Evolutionary conservation across 345 rosid genomes (phyloP), one percentile per base, ranked within the genome.

Genomic region (Gossypium raimondii): DNA sequence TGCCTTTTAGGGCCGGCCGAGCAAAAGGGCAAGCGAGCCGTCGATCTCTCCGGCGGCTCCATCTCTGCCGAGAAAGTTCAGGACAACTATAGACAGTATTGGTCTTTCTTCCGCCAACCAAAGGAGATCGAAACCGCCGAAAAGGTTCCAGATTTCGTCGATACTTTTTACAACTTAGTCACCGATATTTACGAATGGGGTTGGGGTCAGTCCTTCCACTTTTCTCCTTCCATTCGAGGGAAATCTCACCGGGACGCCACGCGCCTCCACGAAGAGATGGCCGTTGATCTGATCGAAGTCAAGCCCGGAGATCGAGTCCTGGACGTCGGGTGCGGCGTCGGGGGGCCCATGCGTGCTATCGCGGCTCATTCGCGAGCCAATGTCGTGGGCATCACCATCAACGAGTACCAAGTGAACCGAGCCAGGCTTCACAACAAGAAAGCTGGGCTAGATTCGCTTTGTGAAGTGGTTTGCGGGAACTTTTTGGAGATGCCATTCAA

Each of bases 101-200:
- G 92, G 97, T 92, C 93, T 17, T 92, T 92, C 81, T 94, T 94
- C 78, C 88, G 87, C 76, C 88, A 85, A 48, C 98, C 98, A 0
- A 94, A 89, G 72, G 97, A 94, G 85, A 91, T 91, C 88, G 90
- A 86, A 76, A 78, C 88, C 43, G 78, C 90, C 68, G 97, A 94
- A 51, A 89, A 89, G 20, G 97, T 92, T 9, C 98, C 98, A 0
- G 97, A 85, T 75, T 90, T 94, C 72, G 98, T 94, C 38, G 95
- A 94, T 83, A 94, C 98, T 0, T 94, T 94, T 58, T 94, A 94
- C 88, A 92, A 94, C 79, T 79, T 92, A 48, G 95, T 94, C 12
- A 94, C 98, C 9, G 98, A 94, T 77, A 94, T 94, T 64, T 94
- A 94, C 84, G 98, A 94, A 86, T 94, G 98, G 98, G 98, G 98